Evolutionary conservation across 176 grass and related monocot species (phyloP).

Genomic region (Coix lacrymajobi): DNA sequence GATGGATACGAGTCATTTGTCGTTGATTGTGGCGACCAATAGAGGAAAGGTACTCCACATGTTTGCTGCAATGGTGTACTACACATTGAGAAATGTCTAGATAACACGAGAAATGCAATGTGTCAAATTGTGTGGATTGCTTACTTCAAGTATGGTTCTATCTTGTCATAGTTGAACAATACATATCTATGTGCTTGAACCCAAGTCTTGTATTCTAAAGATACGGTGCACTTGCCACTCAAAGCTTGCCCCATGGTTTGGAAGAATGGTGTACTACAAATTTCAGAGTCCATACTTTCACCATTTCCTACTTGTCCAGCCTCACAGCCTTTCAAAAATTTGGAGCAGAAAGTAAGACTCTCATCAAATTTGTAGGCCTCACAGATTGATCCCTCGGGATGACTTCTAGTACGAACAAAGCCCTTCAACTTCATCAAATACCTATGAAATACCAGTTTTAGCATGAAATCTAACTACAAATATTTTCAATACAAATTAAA

Average conservation of each 20-base stretch:
- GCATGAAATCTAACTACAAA: too few relatives aligned
- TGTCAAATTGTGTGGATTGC: neutral
- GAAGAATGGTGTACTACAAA: neutral
- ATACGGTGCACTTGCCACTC: neutral
- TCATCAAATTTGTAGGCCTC: too few relatives aligned
- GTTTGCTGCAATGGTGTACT: neutral
- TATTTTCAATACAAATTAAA: too few relatives aligned
- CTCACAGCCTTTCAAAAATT: too few relatives aligned
- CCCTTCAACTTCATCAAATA: neutral
- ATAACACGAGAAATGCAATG: neutral
- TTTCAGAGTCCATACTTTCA: too few relatives aligned
- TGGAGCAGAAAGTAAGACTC: too few relatives aligned
- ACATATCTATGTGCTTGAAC: slow-evolving; percentile 1
- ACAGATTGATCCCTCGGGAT: neutral
- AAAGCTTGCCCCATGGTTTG: neutral
- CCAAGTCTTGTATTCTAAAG: neutral
- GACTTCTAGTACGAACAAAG: neutral
- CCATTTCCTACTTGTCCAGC: too few relatives aligned
- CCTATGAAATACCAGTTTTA: too few relatives aligned
- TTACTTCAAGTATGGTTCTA: slow-evolving; percentile 4
- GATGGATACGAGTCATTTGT: neutral
- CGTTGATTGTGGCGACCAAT: neutral
- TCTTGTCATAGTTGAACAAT: neutral
- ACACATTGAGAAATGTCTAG: neutral
- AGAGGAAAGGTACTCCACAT: neutral